phyloP scores from a whole-genome alignment of 2,329 filamentous ascomycete genomes.

The Allantophomopsis cytisporea region DNA sequence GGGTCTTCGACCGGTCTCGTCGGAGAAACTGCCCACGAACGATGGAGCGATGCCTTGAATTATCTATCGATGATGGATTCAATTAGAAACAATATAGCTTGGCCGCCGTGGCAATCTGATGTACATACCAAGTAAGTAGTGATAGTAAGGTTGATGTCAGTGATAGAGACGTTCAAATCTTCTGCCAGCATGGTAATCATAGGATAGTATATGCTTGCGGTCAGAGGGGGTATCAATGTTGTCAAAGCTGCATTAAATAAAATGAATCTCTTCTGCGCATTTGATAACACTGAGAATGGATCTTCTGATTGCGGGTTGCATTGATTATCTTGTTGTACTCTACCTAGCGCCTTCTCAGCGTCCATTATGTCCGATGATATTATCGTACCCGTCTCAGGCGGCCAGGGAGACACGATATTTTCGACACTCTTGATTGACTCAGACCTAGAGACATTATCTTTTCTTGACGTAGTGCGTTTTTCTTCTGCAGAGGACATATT shows the following conservation, averaged over 20 bases:
- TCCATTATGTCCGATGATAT: no score
- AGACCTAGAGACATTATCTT: no score
- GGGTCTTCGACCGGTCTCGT: slow-evolving; percentile 36
- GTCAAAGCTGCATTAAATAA: slow-evolving; percentile 1
- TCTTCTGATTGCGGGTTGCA: not conserved
- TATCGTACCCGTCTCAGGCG: no score
- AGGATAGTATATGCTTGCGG: slow-evolving; percentile 2
- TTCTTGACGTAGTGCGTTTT: no score
- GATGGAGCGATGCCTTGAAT: slow-evolving; percentile 42
- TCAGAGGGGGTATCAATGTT: slow-evolving; percentile 1
- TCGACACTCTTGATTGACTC: no score
- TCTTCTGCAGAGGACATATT: no score
- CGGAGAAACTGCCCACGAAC: slow-evolving; percentile 38
- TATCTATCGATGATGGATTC: slow-evolving; percentile 24
- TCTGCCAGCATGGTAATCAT: not conserved
- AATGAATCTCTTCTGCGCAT: slow-evolving; percentile 2
- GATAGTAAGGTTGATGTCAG: slow-evolving; percentile 3
- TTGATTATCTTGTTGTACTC: no score
- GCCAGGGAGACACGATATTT: no score
- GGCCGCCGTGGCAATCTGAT: not conserved
- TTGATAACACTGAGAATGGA: slow-evolving; percentile 4
- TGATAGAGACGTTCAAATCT: slow-evolving; percentile 1
- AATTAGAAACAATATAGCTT: not conserved
- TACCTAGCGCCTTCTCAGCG: no score
- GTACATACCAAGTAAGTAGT: slow-evolving; percentile 1